Conservation (phyloP, 306 rosid species). For the Sophora flavescens region DNA sequence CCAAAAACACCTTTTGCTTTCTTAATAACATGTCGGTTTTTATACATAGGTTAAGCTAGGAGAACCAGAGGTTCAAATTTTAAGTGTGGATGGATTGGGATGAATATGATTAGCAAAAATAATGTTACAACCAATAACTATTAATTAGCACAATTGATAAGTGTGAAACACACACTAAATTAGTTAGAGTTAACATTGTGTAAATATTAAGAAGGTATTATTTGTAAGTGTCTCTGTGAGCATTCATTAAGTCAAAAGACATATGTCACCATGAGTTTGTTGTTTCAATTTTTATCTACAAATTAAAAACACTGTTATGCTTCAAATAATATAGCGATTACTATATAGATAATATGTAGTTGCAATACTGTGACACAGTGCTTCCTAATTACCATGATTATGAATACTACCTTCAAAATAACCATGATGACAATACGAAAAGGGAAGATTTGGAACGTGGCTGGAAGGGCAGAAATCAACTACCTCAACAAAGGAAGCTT, state of each 20-base stretch:
- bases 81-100: background rate
- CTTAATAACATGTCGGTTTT: background rate
- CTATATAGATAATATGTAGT: background rate
- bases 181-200: too few species aligned
- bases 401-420: constrained; percentile 19
- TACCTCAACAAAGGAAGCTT: constrained; percentile 25
- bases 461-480: background rate
- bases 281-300: too few species aligned
- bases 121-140: too few species aligned
- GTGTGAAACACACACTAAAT: too few species aligned
- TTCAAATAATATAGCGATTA: background rate
- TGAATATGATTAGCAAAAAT: background rate
- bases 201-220: too few species aligned
- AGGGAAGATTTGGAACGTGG: constrained; percentile 45
- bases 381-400: constrained; percentile 46
- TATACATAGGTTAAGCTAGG: too few species aligned
- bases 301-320: background rate
- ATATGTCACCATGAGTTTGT: too few species aligned
- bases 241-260: too few species aligned
- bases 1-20: background rate
- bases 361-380: constrained; percentile 30
- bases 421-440: background rate
- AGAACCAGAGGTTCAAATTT: background rate
- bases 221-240: too few species aligned
- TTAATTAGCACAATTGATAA: too few species aligned